Evolutionary conservation across 805 yeast genomes (phyloP), one percentile per base, ranked within the genome.

Genomic region (Starmerella sirachaensis): DNA sequence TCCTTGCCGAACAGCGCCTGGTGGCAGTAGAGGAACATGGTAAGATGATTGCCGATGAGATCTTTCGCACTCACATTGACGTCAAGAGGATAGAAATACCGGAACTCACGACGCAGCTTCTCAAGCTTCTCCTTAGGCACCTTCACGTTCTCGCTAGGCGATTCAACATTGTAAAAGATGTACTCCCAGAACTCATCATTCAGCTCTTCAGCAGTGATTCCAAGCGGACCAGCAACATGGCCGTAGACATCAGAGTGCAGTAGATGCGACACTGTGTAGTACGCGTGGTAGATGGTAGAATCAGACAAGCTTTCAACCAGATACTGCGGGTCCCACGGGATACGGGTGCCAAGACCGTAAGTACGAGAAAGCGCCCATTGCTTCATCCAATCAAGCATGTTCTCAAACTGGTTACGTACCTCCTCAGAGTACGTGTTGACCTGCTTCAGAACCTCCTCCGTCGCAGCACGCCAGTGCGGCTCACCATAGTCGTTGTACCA

Each of bases 401-500:
- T 86, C 62, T 85, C 94, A 53, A 91, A 88, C 6, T 93, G 94
- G 56, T 88, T 75, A 53, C 79, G 72, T 29, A 93, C 82, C 65
- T 86, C 97, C 34, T 76, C 67, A 37, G 78, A 69, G 67, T 72
- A 88, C 9, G 86, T 71, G 58, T 80, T 72, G 88, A 91, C 76
- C 42, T 62, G 58, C 32, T 68, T 69, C 45, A 91, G 69, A 59
- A 93, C 79, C 52, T 79, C 91, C 46, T 76, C 63, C 37, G 95
- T 93, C 57, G 72, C 74, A 12, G 67, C 61, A 57, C 80, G 82
- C 98, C 98, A 91, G 12, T 63, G 50, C 51, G 74, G 83, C 70
- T 91, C 98, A 70, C 98, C 98, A 55, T 91, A 91, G 60, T 91
- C 96, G 53, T 83, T 72, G 62, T 75, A 91, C 98, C 98, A 91